phyloP scores from a whole-genome alignment of 2,329 filamentous ascomycete genomes.

The Aspergillus tamarii region DNA sequence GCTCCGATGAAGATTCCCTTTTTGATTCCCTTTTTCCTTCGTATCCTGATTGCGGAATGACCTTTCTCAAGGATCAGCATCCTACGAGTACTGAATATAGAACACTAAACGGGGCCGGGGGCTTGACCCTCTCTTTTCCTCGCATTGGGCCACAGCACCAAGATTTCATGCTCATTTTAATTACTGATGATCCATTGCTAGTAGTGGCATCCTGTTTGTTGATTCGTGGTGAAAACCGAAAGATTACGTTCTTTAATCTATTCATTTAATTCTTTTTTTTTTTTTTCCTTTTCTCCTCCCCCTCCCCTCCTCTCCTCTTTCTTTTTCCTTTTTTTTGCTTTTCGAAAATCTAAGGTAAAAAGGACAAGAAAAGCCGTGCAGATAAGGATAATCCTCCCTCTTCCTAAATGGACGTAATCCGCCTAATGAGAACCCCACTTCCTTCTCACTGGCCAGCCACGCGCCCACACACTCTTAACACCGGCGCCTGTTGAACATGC shows the following conservation, averaged over 20 bases:
- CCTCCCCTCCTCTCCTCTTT: background rate
- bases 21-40: background rate
- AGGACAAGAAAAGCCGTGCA: background rate
- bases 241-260: background rate
- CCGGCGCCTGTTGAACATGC: background rate
- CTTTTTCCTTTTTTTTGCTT: too few relatives aligned
- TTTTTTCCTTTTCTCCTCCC: background rate
- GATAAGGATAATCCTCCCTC: background rate
- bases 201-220: background rate
- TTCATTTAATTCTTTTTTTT: background rate
- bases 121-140: background rate
- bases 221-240: background rate
- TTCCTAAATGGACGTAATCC: background rate
- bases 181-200: background rate
- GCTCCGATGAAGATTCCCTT: background rate
- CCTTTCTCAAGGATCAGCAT: conserved; percentile 8
- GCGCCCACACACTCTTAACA: conserved; percentile 10
- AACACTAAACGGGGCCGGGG: background rate
- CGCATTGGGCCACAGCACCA: background rate
- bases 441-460: conserved; percentile 9
- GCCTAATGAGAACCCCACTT: background rate
- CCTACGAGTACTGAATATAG: conserved; percentile 6
- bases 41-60: background rate
- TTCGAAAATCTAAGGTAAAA: background rate
- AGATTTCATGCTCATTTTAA: background rate